Percentiles rank a stretch among this genome's conserved stretches.
Conservation (phyloP, 176 grass and related monocot species). For the Eremochloa ophiuroides region DNA sequence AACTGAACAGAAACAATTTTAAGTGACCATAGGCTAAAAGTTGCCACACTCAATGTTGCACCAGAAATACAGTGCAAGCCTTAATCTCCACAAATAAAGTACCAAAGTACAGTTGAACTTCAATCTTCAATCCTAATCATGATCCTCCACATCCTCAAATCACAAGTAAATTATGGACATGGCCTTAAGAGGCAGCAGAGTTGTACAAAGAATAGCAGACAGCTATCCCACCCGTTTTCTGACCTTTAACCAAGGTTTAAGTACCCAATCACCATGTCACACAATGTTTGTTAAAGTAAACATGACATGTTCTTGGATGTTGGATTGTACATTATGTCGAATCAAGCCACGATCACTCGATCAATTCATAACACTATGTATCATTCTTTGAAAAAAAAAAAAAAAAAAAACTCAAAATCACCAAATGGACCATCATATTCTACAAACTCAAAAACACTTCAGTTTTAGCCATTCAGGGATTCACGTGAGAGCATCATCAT, state of each 20-base stretch:
- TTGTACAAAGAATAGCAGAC: background rate
- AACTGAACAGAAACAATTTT: background rate
- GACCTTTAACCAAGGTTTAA: background rate
- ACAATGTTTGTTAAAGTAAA: background rate
- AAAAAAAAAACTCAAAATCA: background rate
- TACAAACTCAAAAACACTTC: background rate
- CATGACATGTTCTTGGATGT: background rate
- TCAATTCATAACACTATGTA: background rate
- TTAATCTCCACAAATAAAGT: background rate
- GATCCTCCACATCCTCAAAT: background rate
- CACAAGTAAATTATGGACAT: background rate
- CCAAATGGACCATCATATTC: background rate
- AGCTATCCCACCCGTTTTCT: background rate
- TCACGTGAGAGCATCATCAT: background rate
- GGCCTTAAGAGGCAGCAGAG: background rate
- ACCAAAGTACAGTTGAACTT: conserved; percentile 1
- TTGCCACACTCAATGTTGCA: background rate
- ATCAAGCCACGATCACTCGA: background rate
- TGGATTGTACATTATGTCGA: background rate
- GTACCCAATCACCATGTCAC: no score
- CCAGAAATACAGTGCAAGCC: background rate
- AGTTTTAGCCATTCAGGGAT: background rate
- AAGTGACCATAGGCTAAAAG: background rate
- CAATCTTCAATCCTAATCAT: conserved; percentile 7
- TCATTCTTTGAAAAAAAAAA: background rate